Evolutionary conservation across 2,329 filamentous ascomycete species (phyloP), one percentile per base, ranked within the genome.

Genomic region (Beauveria pseudobassiana): DNA sequence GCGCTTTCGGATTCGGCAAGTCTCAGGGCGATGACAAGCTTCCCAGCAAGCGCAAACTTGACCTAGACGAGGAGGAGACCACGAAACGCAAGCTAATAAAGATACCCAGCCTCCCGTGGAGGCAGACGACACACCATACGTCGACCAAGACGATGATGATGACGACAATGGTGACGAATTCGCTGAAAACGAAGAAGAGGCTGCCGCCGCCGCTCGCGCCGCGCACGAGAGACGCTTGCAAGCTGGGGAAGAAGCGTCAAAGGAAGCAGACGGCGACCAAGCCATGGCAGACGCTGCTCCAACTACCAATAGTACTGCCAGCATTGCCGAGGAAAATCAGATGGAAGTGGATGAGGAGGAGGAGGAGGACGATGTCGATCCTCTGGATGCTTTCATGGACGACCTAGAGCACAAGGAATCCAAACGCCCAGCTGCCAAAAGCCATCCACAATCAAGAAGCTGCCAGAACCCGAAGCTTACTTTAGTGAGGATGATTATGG

Each of bases 371-470:
- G 90, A 92, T 51, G 77, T 95, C 42, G 95, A 99, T 72, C 91
- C 95, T 8, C 79, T 99, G 43, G 95, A 99, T 76, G 93, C 92
- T n/a, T 99, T 96, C 77, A 99, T 99, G 95, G 88, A 87, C 58
- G 85, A 83, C 64, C 79, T 86, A 18, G 80, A 82, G 60, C 74
- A 82, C 45, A 75, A 89, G 3, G 81, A 85, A 61, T 73, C 82
- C 64, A 77, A 74, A 59, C 73, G 73, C 55, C 68, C 71, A n/a
- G 62, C 64, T 2, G 45, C 58, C 48, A 57, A 56, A 72, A 69
- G 49, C 54, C 64, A 46, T 56, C 68, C 2, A 64, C 68, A 24
- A 78, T 76, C 38, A 81, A 80, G 64, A 83, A 83, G 67, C 73
- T 80, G 50, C 85, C 87, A 61, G 87, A 90, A 68, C 90, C 91